These are phyloP conservation scores for Lipomyces yarrowii DNA, from an alignment of 1,139 yeast genomes.

Conservation along the genomic window DNA sequence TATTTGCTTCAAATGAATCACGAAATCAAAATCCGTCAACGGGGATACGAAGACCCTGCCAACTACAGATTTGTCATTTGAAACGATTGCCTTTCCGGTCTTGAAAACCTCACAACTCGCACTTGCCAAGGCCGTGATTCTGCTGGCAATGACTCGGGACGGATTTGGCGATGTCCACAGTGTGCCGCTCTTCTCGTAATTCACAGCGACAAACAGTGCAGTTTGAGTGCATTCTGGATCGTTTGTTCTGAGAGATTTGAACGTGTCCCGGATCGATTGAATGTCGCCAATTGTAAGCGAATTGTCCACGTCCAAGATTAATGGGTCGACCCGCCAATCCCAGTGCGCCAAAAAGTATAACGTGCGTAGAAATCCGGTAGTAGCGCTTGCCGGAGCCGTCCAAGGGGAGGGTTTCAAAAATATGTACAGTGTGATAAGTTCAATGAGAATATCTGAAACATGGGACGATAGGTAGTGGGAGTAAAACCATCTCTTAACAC, in stretches of 20 bases:
- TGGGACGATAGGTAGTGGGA: conserved; percentile 58
- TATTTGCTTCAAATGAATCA: conserved; percentile 56
- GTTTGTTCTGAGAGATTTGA: conserved; percentile 62
- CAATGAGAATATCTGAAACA: conserved; percentile 76
- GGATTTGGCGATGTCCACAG: conserved; percentile 75
- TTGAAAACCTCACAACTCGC: conserved; percentile 64
- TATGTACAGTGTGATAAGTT: conserved; percentile 77
- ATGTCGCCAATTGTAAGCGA: conserved; percentile 62
- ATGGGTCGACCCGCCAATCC: conserved; percentile 93
- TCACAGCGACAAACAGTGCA: conserved; percentile 81
- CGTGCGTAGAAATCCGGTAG: conserved; percentile 77
- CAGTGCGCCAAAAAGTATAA: conserved; percentile 73
- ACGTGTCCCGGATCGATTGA: conserved; percentile 65
- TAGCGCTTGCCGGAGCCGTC: conserved; percentile 74
- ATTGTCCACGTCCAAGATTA: conserved; percentile 62
- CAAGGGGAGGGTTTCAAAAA: conserved; percentile 88
- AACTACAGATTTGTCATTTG: not conserved
- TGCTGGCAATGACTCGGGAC: conserved; percentile 65
- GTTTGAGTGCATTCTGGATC: conserved; percentile 83
- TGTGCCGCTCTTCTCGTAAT: conserved; percentile 80
- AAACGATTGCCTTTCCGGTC: conserved; percentile 10
- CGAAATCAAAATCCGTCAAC: conserved; percentile 79
- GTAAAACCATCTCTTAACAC: conserved; percentile 88
- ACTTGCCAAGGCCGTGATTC: conserved; percentile 84
- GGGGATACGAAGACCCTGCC: conserved; percentile 67